Evolutionary conservation across 2,329 filamentous ascomycete species (phyloP).

Genomic region (Tympanopsis confertula): DNA sequence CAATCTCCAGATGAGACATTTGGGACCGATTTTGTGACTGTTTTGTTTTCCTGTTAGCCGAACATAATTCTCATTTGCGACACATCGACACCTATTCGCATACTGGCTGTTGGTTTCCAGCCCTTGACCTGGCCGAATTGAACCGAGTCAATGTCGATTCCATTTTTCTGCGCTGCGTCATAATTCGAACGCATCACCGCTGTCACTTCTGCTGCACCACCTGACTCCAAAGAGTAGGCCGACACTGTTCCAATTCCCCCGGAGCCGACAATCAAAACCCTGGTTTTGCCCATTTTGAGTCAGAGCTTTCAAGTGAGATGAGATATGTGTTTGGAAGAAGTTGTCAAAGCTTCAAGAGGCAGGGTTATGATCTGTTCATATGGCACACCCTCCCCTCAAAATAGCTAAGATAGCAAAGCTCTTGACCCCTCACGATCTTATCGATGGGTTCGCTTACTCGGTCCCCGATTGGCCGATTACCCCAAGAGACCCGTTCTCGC

Average conservation of each 20-base stretch:
- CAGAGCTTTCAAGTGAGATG: too few species aligned
- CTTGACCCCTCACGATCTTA: too few species aligned
- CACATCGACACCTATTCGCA: constrained; percentile 5
- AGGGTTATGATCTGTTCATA: too few species aligned
- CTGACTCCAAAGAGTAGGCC: constrained; percentile 38
- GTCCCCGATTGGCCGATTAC: too few species aligned
- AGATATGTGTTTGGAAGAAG: too few species aligned
- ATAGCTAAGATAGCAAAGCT: too few species aligned
- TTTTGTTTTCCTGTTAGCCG: neutral
- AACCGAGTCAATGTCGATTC: constrained; percentile 41
- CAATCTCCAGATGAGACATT: constrained; percentile 8
- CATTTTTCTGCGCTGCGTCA: constrained; percentile 27
- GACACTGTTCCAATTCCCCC: constrained; percentile 45
- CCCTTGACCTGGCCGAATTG: constrained; percentile 36
- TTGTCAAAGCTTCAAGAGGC: too few species aligned
- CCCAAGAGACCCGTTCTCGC: too few species aligned
- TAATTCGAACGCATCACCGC: constrained; percentile 45
- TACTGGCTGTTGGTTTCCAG: constrained; percentile 34
- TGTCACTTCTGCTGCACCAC: constrained; percentile 37
- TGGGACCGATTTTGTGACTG: neutral
- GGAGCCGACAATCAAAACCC: constrained; percentile 38
- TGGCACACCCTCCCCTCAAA: too few species aligned
- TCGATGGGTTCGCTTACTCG: too few species aligned
- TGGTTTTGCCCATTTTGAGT: constrained; percentile 14
- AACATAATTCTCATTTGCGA: constrained; percentile 5